Base-by-base conservation (phyloP, 1,284 basidiomycete species). In the Cutaneotrichosporon mucoides region DNA sequence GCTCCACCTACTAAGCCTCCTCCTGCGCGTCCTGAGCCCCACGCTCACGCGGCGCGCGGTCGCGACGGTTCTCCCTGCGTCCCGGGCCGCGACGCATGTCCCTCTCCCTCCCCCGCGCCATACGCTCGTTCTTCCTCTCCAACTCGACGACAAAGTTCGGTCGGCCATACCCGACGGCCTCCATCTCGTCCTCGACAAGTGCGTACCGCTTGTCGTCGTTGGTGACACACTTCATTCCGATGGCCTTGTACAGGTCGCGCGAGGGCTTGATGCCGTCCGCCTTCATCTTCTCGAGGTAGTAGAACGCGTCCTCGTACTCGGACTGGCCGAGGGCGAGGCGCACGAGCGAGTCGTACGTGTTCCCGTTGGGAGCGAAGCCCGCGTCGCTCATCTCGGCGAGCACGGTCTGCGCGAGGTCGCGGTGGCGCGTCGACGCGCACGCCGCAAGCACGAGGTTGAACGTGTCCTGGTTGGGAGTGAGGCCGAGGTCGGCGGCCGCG, bases 221-320 rank as follows among this genome's bases (percentile, higher is more conserved):
- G 5, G 67, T 60, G 7, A 85, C 73, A 68, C 88, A 90, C 70
- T 82, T 86, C 51, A 80, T 77, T 46, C 86, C 78, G 59, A 93
- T 78, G 0, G 79, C 76, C 40, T 83, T 80, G 76, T 92, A 93
- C n/a, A 86, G 75, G 1, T 68, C 66, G 42, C 72, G 67, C 1
- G 84, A 74, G 2, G 90, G 89, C 40, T 80, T 72, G 71, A 84
- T 79, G 11, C 81, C 81, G 50, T 81, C 82, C 0, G 80, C 76
- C 75, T 92, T 92, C 87, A 90, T 89, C 79, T 90, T 87, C 72
- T 92, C 90, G 37, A 93, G 82, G 73, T 89, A 91, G 75, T 85
- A 87, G 79, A 93, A 93, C 0, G 90, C 89, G 67, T 90, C 88
- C 70, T 92, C 90, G 75, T 91, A 93, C 3, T 79, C 81, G 11